Base-by-base conservation (phyloP, 345 rosid genomes). In the Passiflora organensis region DNA sequence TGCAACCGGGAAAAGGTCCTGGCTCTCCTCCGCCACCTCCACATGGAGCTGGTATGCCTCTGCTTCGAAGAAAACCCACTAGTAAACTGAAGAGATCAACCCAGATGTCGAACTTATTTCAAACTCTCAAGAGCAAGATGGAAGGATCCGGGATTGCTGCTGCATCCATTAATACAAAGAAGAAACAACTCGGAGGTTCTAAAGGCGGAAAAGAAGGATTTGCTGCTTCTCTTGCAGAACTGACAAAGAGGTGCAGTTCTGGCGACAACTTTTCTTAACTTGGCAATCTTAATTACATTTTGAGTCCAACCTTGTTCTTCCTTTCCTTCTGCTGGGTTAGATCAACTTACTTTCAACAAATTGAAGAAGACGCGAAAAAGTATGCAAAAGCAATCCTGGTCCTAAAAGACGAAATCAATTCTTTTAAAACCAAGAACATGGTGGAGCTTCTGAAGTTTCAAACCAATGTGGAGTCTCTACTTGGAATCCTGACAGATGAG, bases 401-500 rank as follows among this genome's bases (percentile, higher is more conserved):
- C 13, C 19, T 60, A 25, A 49, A 39, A 24, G 39, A 28, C 21
- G 49, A 38, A 38, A 60, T 60, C 41, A 51, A 39, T 60, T 60
- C 56, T 24, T 60, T 60, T 18, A 38, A 60, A 41, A 24, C 64
- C 2, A 60, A 60, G 20, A 32, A 60, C 56, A 60, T 60, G 64
- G 49, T 16, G 10, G 50, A 50, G 49, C 64, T 60, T 17, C 42
- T 60, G 24, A 42, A 60, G 41, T 60, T 60, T 50, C 56, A 39
- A 28, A 50, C 19, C 48, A 39, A 41, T 25, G 37, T 42, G 6
- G 55, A 60, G 50, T 50, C 64, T 38, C 13, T 42, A 18, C 56
- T 50, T 11, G 14, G 10, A 39, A 18, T 50, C 23, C 56, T 60
- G 50, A 38, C 56, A 17, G 56, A 51, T 51, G 64, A 60, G 50